Evolutionary conservation across 2,329 filamentous ascomycete species (phyloP), one percentile per base, ranked within the genome.

Genomic region (Penicillium oxalicum): DNA sequence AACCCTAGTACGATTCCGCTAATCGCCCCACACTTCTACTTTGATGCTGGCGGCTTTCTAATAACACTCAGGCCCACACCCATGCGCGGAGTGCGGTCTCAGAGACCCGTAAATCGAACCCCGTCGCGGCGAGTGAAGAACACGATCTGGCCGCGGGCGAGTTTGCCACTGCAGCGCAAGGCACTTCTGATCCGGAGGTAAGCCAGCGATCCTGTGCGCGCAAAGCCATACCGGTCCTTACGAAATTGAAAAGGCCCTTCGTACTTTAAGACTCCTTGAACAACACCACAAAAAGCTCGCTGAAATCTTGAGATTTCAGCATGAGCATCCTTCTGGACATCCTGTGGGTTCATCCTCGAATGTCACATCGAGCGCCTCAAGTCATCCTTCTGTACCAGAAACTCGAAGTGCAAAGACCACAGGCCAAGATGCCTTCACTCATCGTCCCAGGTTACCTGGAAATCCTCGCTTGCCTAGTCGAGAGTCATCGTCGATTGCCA

Each of bases 81-180:
- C 90, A 96, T 72, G 91, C 89, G 44, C 83, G 84, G 61, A 91
- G 88, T 62, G 91, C 91, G 38, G 84, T 88, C 25, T 77, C 84
- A 25, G 88, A 91, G 47, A 82, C 80, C 32, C 76, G 78, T 55
- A 79, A 79, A 56, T 74, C 77, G 25, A 77, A 93, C 65, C 88
- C 88, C 48, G 86, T 85, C 5, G 83, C 88, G 41, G 91, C 91
- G 53, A 87, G 90, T 63, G 87, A 86, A 62, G 88, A 95, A 68
- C 91, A 97, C 70, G 84, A 91, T 45, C 77, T 87, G 49, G 93
- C 93, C 34, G 91, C 93, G 2, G 85, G 84, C 55, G 88, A 95
- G 66, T 97, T 95, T 67, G 84, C 88, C 52, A 84, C 85, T 52
- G 91, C 90, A 28, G 84, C 88, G n/a, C 80, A 82, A 52, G 79